phyloP scores from a whole-genome alignment of 768 basidiomycete species.

The Boletus speciosus region DNA sequence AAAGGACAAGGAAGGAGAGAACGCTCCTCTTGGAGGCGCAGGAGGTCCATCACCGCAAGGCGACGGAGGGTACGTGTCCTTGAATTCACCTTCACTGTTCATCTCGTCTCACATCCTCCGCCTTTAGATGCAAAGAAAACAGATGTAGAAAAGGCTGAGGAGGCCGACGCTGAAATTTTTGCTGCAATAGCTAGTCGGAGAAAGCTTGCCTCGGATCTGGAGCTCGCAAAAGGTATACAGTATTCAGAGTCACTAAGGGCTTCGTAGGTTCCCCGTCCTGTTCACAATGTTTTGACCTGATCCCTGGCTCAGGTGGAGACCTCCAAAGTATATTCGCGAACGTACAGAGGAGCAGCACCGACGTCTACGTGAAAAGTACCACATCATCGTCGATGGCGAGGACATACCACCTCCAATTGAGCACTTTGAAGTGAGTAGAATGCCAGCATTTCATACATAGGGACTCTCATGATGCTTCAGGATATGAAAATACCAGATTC shows the following conservation, averaged over 20 bases:
- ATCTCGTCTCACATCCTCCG: slow-evolving; percentile 14
- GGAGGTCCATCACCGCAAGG: slow-evolving; percentile 85
- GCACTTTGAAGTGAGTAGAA: slow-evolving; percentile 62
- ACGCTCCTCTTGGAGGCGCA: slow-evolving; percentile 91
- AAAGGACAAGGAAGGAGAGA: slow-evolving; percentile 77
- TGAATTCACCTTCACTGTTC: neutral
- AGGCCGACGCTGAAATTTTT: slow-evolving; percentile 86
- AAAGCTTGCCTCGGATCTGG: slow-evolving; percentile 89
- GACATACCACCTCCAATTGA: slow-evolving; percentile 92
- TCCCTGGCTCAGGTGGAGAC: slow-evolving; percentile 65
- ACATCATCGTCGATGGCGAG: slow-evolving; percentile 94
- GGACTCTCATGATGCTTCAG: slow-evolving; percentile 37
- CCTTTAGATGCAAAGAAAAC: slow-evolving; percentile 79
- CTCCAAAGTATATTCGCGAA: slow-evolving; percentile 79
- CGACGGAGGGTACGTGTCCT: slow-evolving; percentile 61
- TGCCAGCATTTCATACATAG: neutral
- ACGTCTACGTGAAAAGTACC: slow-evolving; percentile 81
- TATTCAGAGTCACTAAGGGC: slow-evolving; percentile 86
- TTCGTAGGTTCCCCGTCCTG: slow-evolving; percentile 48
- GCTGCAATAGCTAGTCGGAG: slow-evolving; percentile 87
- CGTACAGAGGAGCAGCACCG: slow-evolving; percentile 66
- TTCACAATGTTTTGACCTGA: neutral
- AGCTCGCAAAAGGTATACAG: slow-evolving; percentile 87
- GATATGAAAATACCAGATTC: slow-evolving; percentile 98
- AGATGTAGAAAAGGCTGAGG: slow-evolving; percentile 78